Evolutionary conservation across 306 rosid species (phyloP).

Genomic region (Medicago lupulina): DNA sequence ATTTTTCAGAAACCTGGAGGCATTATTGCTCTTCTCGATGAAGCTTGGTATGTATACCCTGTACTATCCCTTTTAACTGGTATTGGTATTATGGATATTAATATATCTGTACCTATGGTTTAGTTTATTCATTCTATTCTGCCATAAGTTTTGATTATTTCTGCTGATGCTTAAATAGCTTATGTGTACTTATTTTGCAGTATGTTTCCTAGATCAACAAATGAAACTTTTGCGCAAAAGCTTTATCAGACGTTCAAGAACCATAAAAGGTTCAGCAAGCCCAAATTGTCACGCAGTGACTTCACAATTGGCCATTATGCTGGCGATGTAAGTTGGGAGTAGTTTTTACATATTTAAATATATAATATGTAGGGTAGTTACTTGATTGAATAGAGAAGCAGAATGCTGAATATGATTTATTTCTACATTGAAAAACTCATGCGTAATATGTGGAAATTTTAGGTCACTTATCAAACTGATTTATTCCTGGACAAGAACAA

Average conservation of each 20-base stretch:
- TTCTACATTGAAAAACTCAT: slow-evolving; percentile 32
- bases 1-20: slow-evolving; percentile 99
- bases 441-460: slow-evolving; percentile 44
- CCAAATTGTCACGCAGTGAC: slow-evolving; percentile 90
- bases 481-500: slow-evolving; percentile 99
- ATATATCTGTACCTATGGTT: slow-evolving; percentile 26
- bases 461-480: slow-evolving; percentile 99
- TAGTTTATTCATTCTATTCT: slow-evolving; percentile 34
- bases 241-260: slow-evolving; percentile 94
- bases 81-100: slow-evolving; percentile 23
- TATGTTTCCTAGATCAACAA: slow-evolving; percentile 99
- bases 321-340: slow-evolving; percentile 85
- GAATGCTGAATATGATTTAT: slow-evolving; percentile 39
- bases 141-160: slow-evolving; percentile 20
- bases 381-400: slow-evolving; percentile 38
- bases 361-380: slow-evolving; percentile 25
- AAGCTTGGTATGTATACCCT: slow-evolving; percentile 83
- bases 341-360: slow-evolving; percentile 16
- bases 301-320: slow-evolving; percentile 99
- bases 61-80: slow-evolving; percentile 33
- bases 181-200: slow-evolving; percentile 60
- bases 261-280: slow-evolving; percentile 90
- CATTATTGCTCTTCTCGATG: slow-evolving; percentile 96
- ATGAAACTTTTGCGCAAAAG: slow-evolving; percentile 98
- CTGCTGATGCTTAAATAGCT: slow-evolving; percentile 30